Conservation (phyloP, 768 basidiomycete species). For the Guyanaporus albipodus region DNA sequence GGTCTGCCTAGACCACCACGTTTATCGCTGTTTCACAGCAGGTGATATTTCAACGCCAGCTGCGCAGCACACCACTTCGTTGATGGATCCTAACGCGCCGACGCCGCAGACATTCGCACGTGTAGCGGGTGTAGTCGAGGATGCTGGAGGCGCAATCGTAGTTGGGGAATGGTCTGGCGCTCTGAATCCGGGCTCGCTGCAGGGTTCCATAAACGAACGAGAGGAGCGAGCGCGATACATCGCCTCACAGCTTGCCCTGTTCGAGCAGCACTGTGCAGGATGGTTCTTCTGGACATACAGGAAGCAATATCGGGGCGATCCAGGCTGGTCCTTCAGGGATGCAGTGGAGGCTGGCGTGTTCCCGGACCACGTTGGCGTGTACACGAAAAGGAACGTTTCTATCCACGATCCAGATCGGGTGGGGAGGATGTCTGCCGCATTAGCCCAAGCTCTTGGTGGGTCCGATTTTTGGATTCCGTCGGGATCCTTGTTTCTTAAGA, state of each 20-base stretch:
- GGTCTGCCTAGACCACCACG: constrained; percentile 73
- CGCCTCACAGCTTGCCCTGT: constrained; percentile 61
- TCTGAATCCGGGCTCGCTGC: constrained; percentile 60
- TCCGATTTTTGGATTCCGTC: constrained; percentile 4
- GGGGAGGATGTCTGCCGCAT: constrained; percentile 28
- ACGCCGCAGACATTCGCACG: constrained; percentile 42
- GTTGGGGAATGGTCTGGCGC: constrained; percentile 81
- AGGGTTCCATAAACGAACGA: constrained; percentile 41
- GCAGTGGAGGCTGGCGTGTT: constrained; percentile 60
- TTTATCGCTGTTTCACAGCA: constrained; percentile 75
- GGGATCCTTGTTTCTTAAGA: constrained; percentile 16
- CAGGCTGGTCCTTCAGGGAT: constrained; percentile 71
- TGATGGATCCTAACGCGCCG: constrained; percentile 39
- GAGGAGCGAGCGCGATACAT: constrained; percentile 47
- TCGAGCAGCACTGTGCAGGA: constrained; percentile 60
- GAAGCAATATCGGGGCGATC: constrained; percentile 61
- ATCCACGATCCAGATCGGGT: constrained; percentile 18
- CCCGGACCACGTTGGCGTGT: constrained; percentile 48
- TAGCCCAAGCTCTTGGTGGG: constrained; percentile 34
- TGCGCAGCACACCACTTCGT: constrained; percentile 46
- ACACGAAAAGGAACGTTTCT: constrained; percentile 18
- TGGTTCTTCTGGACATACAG: constrained; percentile 88
- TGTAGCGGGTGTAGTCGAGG: constrained; percentile 31
- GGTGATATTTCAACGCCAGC: constrained; percentile 53
- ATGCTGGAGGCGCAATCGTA: constrained; percentile 50